A percentile compares a stretch with the other conserved stretches of the same genome.
Conservation (phyloP, 23 red algal species). For the Chondrus crispus region DNA sequence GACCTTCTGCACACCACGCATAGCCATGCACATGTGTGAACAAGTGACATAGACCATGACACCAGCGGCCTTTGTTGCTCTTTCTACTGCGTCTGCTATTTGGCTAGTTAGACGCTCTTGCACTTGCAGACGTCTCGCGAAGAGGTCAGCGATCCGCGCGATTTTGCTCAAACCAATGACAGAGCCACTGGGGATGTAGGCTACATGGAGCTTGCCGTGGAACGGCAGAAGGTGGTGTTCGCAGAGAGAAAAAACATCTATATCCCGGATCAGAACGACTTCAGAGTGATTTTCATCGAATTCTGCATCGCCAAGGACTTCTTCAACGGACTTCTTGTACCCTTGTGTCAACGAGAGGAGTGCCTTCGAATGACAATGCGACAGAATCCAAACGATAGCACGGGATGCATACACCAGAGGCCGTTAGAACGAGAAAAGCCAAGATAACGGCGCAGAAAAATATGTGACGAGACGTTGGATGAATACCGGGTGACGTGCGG, state of each 20-base stretch:
- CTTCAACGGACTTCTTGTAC: background rate
- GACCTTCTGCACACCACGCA: constrained; percentile 78
- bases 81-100: constrained; percentile 79
- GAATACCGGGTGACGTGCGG: background rate
- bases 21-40: constrained; percentile 87
- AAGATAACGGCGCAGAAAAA: background rate
- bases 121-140: constrained; percentile 72
- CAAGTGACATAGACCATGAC: constrained; percentile 81
- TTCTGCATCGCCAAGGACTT: constrained; percentile 67
- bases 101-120: constrained; percentile 90
- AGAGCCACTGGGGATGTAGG: constrained; percentile 73
- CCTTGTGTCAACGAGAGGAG: constrained; percentile 58
- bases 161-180: constrained; percentile 93
- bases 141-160: constrained; percentile 71
- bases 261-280: constrained; percentile 64
- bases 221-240: constrained; percentile 97
- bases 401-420: background rate
- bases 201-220: constrained; percentile 69
- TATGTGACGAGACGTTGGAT: background rate
- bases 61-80: constrained; percentile 32
- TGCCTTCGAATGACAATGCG: background rate
- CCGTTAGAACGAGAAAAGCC: background rate
- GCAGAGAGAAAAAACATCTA: constrained; percentile 92
- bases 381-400: background rate
- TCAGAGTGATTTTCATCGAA: constrained; percentile 73